Evolutionary conservation across 208 protist genomes (phyloP).

Genomic region (Leishmania aethiopica): DNA sequence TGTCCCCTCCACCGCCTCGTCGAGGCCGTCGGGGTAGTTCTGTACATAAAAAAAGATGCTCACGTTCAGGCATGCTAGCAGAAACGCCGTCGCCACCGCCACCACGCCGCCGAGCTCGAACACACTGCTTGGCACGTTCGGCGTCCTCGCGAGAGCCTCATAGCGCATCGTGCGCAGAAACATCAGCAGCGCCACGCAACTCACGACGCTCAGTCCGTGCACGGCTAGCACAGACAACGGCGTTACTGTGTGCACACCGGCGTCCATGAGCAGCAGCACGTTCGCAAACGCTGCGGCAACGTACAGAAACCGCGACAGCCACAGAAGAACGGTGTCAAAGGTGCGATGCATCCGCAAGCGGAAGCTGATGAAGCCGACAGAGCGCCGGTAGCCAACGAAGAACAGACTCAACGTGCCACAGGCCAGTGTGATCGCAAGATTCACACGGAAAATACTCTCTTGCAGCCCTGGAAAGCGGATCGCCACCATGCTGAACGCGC

Average conservation of each 20-base stretch:
- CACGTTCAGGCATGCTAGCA: slow-evolving; percentile 28
- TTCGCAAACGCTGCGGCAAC: slow-evolving; percentile 29
- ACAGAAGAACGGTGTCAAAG: slow-evolving; percentile 50
- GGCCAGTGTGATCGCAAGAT: slow-evolving; percentile 48
- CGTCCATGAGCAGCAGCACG: slow-evolving; percentile 20
- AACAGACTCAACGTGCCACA: slow-evolving; percentile 52
- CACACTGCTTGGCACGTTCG: slow-evolving; percentile 28
- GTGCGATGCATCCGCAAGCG: slow-evolving; percentile 24
- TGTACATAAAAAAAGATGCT: slow-evolving; percentile 36
- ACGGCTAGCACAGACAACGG: slow-evolving; percentile 34
- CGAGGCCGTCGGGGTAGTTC: slow-evolving; percentile 21
- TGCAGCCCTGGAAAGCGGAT: slow-evolving; percentile 30
- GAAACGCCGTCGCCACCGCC: slow-evolving; percentile 27
- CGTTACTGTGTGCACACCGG: slow-evolving; percentile 16
- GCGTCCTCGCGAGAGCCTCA: neutral
- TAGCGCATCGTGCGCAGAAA: slow-evolving; percentile 60
- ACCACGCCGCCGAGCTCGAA: slow-evolving; percentile 45
- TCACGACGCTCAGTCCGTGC: slow-evolving; percentile 31
- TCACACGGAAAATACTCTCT: slow-evolving; percentile 21
- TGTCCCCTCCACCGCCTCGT: slow-evolving; percentile 30
- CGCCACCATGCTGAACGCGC: slow-evolving; percentile 36
- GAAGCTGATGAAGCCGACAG: slow-evolving; percentile 35
- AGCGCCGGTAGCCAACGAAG: slow-evolving; percentile 45
- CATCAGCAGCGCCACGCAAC: slow-evolving; percentile 42
- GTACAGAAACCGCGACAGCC: slow-evolving; percentile 39